These are phyloP conservation scores for Westerdykella ornata DNA, from an alignment of 2,329 filamentous ascomycete species.

Conservation along the genomic window DNA sequence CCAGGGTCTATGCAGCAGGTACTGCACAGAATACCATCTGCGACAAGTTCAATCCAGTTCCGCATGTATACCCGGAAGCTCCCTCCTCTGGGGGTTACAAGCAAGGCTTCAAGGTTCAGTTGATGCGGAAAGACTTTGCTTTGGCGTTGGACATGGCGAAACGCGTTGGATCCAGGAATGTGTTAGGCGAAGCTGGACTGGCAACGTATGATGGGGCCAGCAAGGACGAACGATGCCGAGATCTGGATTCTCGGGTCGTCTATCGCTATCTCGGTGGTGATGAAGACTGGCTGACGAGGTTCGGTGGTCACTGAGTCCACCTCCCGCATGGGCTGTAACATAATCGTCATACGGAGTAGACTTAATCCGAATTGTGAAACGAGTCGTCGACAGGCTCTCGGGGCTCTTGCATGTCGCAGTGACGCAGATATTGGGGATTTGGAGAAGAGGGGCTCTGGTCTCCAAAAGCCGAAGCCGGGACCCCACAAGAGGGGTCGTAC, in stretches of 20 bases:
- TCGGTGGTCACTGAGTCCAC: background rate
- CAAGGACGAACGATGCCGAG: slow-evolving; percentile 47
- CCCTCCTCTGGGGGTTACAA: slow-evolving; percentile 46
- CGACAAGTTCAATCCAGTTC: slow-evolving; percentile 48
- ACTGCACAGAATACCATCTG: slow-evolving; percentile 49
- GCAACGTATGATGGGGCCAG: slow-evolving; percentile 48
- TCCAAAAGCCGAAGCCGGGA: slow-evolving; percentile 14
- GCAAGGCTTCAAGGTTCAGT: slow-evolving; percentile 52
- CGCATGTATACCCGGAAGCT: slow-evolving; percentile 45
- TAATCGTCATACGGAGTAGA: background rate
- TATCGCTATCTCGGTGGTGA: slow-evolving; percentile 51
- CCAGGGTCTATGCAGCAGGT: slow-evolving; percentile 47
- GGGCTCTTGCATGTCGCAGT: background rate
- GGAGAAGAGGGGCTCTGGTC: slow-evolving; percentile 20
- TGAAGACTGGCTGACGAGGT: slow-evolving; percentile 16
- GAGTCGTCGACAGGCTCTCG: too few species aligned
- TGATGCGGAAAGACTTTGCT: slow-evolving; percentile 56
- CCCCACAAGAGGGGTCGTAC: slow-evolving; percentile 11
- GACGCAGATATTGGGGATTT: slow-evolving; percentile 10
- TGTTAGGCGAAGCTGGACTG: slow-evolving; percentile 47
- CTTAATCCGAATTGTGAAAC: background rate
- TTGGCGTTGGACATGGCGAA: slow-evolving; percentile 52
- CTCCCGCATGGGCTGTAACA: background rate
- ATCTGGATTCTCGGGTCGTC: slow-evolving; percentile 52
- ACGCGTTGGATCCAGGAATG: slow-evolving; percentile 45